Base-by-base conservation (phyloP, 2,329 filamentous ascomycete genomes). In the Fusarium tjaetaba region DNA sequence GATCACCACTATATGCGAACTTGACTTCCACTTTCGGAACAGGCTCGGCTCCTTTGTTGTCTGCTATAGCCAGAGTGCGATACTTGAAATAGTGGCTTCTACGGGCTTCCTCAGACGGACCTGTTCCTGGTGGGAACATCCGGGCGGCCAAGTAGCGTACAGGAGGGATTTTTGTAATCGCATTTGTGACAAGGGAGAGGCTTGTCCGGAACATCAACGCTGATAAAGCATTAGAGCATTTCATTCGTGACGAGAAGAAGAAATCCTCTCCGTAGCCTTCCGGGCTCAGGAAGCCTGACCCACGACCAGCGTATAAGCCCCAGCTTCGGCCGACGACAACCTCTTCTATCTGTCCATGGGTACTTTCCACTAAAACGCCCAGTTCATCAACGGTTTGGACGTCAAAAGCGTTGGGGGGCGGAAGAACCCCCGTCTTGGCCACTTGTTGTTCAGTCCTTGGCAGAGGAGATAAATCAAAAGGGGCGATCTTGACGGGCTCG, bases 291-390 rank as follows among this genome's bases (percentile, higher is more conserved):
- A 28, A 49, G 14, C 49, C 32, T 39, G 61, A 28, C 10, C 51
- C 64, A n/a, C 34, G 61, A 15, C 32, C 64, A 15, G 38, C 43
- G 48, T 67, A 51, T 38, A 67, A 39, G 11, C 64, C 64, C 64
- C 61, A 77, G 52, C 72, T 76, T 22, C 74, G 70, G 26, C 72
- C 72, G 7, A 76, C 41, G 30, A 76, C 56, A 48, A 42, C 61
- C 13, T 62, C 67, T 39, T 76, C 70, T 26, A 77, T 70, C 18
- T 43, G 26, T 4, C 68, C 61, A 42, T 74, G 72, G 7, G 70
- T 48, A 30, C 67, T 72, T 16, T 45, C 57, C 15, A 64, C 59
- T 9, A 71, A 34, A 24, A 56, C 45, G 5, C 74, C 74, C 15
- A 59, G 8, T 1, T 20, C 26, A 34, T 59, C 18, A 13, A 67